Evolutionary conservation across 441 rosid species (phyloP).

Genomic region (Breynia disticha): DNA sequence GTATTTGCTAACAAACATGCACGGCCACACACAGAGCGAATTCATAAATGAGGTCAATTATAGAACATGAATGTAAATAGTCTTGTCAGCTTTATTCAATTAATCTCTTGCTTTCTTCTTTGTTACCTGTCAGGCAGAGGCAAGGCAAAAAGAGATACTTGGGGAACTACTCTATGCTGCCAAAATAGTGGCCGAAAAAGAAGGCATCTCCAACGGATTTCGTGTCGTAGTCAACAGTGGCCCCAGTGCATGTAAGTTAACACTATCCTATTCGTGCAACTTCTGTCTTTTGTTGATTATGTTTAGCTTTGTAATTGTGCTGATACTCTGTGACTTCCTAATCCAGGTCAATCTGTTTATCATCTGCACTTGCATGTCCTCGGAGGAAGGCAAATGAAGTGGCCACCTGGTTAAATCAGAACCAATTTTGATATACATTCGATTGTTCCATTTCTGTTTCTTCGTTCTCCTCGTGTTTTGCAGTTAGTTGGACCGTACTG

Average conservation of each 20-base stretch:
- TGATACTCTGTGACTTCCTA: conserved; percentile 3
- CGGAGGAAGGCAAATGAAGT: conserved; percentile 84
- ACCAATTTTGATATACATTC: neutral
- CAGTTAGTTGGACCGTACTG: conserved; percentile 29
- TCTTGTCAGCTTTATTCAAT: neutral
- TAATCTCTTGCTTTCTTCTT: neutral
- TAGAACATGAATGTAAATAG: too few relatives aligned
- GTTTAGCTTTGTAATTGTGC: neutral
- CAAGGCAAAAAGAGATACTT: conserved; percentile 56
- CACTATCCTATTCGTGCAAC: conserved; percentile 7
- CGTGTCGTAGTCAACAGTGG: conserved; percentile 90
- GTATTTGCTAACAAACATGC: neutral
- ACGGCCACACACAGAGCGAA: neutral
- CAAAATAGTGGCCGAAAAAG: conserved; percentile 80
- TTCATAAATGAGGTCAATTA: too few relatives aligned
- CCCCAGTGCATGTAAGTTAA: conserved; percentile 55
- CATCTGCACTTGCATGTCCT: conserved; percentile 84
- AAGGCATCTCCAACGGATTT: conserved; percentile 73
- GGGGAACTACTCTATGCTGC: conserved; percentile 69
- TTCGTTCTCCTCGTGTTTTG: neutral
- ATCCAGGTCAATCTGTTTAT: conserved; percentile 81
- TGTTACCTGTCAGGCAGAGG: conserved; percentile 50
- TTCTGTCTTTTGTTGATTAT: neutral
- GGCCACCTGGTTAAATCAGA: conserved; percentile 72
- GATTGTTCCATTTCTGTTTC: neutral